A percentile compares a stretch with the other conserved stretches of the same genome.
Evolutionary conservation across 306 rosid genomes (phyloP).

Genomic region (Prunus padus): DNA sequence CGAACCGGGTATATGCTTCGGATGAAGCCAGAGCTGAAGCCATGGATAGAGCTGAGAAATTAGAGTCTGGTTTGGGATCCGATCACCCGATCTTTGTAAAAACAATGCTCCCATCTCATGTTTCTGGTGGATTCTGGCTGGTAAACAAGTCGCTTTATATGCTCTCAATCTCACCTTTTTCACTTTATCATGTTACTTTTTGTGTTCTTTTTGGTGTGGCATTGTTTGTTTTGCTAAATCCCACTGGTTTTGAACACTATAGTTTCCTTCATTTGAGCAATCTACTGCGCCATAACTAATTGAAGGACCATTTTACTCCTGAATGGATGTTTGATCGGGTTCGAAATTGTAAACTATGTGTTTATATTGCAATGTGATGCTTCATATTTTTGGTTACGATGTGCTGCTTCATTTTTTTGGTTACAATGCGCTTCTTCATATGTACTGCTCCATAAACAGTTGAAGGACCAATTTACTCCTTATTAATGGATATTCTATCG

Average conservation of each 20-base stretch:
- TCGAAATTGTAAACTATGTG: too few relatives aligned
- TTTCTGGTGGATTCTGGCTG: conserved; percentile 61
- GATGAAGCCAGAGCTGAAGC: conserved; percentile 40
- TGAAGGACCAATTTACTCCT: too few relatives aligned
- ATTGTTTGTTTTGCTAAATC: neutral
- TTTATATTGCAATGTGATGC: too few relatives aligned
- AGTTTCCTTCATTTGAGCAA: neutral
- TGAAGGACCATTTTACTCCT: neutral
- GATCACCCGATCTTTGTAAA: conserved; percentile 39
- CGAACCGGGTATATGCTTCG: conserved; percentile 46
- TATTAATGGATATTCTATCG: too few relatives aligned
- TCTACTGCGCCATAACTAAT: too few relatives aligned
- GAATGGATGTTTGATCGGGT: neutral
- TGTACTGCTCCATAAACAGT: too few relatives aligned
- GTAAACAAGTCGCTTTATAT: conserved; percentile 15
- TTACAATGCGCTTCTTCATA: too few relatives aligned
- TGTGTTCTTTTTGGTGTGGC: neutral
- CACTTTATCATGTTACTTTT: neutral
- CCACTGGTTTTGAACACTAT: neutral
- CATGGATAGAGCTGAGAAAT: conserved; percentile 36
- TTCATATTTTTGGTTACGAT: too few relatives aligned
- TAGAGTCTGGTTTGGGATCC: conserved; percentile 39
- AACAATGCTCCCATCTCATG: conserved; percentile 58
- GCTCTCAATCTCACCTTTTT: neutral
- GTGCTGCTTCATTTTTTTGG: too few relatives aligned